Evolutionary conservation across 129 eudicot genomes (phyloP).

Genomic region (Tanacetum coccineum): DNA sequence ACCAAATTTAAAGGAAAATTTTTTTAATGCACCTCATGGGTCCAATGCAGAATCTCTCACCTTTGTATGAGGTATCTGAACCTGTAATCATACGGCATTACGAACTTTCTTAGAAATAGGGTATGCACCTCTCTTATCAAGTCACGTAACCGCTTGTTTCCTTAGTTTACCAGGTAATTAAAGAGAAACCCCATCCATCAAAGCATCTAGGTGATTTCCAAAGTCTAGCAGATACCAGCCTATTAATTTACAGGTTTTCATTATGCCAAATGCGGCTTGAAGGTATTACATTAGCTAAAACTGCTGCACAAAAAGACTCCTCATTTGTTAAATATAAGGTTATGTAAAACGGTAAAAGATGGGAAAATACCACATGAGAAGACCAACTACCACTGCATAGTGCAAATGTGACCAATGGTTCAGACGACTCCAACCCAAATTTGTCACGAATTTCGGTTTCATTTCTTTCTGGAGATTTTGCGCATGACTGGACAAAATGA

Average conservation of each 20-base stretch:
- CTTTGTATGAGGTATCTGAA: constrained; percentile 61
- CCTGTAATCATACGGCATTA: too few relatives aligned
- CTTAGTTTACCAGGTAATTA: constrained; percentile 69
- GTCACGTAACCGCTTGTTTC: too few relatives aligned
- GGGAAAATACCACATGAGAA: constrained; percentile 80
- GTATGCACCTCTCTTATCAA: too few relatives aligned
- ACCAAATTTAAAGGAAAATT: too few relatives aligned
- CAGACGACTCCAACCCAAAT: constrained; percentile 87
- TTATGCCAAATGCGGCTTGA: constrained; percentile 74
- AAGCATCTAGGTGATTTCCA: constrained; percentile 72
- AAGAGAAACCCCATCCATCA: constrained; percentile 85
- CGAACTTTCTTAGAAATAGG: too few relatives aligned
- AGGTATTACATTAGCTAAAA: too few relatives aligned
- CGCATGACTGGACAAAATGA: constrained; percentile 35
- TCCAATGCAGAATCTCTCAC: constrained; percentile 22
- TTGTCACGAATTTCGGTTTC: constrained; percentile 48
- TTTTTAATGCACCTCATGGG: too few relatives aligned
- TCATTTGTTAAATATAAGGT: too few relatives aligned
- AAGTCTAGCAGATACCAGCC: constrained; percentile 87
- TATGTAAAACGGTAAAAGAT: background rate
- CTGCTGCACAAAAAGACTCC: too few relatives aligned
- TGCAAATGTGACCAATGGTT: constrained; percentile 95
- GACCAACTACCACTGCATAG: constrained; percentile 96
- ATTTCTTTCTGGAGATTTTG: constrained; percentile 45
- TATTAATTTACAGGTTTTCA: constrained; percentile 45